phyloP scores from a whole-genome alignment of 257 asterid species.

The Capsicum rhomboideum region DNA sequence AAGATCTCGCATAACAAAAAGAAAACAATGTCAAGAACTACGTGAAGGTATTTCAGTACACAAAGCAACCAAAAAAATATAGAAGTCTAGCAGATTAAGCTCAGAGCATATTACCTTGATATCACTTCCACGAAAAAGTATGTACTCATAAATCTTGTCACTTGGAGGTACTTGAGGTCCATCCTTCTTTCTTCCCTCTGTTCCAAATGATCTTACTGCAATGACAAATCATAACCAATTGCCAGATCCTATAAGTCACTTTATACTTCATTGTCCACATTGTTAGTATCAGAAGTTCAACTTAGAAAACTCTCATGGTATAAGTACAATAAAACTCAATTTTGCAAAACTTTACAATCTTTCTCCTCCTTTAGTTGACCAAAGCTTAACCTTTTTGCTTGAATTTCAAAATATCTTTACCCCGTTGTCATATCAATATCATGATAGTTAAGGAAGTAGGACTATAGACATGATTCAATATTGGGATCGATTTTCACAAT shows the following conservation, averaged over 20 bases:
- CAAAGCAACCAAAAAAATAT: neutral
- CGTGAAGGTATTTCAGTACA: neutral
- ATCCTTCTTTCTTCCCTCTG: slow-evolving; percentile 91
- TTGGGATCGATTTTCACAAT: neutral
- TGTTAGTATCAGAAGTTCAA: neutral
- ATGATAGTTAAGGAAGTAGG: neutral
- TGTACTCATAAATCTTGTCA: slow-evolving; percentile 83
- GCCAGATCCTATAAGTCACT: neutral
- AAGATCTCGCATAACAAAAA: neutral
- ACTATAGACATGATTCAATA: neutral
- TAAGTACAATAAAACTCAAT: neutral
- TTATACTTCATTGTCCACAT: neutral
- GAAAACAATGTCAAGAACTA: neutral
- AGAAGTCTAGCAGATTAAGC: neutral
- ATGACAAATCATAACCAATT: neutral
- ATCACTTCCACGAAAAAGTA: slow-evolving; percentile 90
- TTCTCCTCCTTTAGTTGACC: neutral
- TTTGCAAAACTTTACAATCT: neutral
- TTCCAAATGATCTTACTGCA: slow-evolving; percentile 92
- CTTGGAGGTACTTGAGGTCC: slow-evolving; percentile 91
- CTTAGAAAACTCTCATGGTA: neutral
- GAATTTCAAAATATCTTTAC: neutral
- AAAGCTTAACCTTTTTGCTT: neutral
- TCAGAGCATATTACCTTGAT: slow-evolving; percentile 51
- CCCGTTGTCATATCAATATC: neutral